A percentile compares a stretch with the other conserved stretches of the same genome.
Evolutionary conservation across 2,329 filamentous ascomycete genomes (phyloP).

Genomic region (Zopfia rhizophila): DNA sequence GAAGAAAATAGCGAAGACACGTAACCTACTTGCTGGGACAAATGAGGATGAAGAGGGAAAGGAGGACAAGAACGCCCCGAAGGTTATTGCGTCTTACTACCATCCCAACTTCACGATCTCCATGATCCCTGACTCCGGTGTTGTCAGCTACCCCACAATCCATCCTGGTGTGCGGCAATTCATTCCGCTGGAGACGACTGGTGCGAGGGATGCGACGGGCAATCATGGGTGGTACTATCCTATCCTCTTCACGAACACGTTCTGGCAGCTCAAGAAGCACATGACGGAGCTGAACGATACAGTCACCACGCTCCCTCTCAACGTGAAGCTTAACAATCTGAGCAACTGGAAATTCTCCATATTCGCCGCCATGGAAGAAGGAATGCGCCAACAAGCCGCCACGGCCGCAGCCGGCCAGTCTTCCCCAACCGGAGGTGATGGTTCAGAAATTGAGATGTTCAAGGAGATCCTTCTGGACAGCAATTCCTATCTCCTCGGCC

Average conservation of each 20-base stretch:
- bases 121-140: constrained; percentile 82
- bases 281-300: constrained; percentile 95
- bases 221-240: constrained; percentile 95
- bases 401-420: constrained; percentile 78
- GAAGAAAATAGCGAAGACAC: constrained; percentile 88
- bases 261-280: constrained; percentile 93
- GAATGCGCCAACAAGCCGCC: constrained; percentile 82
- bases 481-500: constrained; percentile 87
- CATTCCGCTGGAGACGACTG: constrained; percentile 80
- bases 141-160: constrained; percentile 72
- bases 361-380: constrained; percentile 85
- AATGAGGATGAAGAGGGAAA: constrained; percentile 61
- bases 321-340: constrained; percentile 84
- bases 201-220: constrained; percentile 83
- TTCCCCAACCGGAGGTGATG: constrained; percentile 82
- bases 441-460: constrained; percentile 94
- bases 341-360: constrained; percentile 89
- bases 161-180: constrained; percentile 81
- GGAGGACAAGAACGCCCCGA: constrained; percentile 65
- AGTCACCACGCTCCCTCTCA: constrained; percentile 81
- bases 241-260: constrained; percentile 91
- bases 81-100: constrained; percentile 86
- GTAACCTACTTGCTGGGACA: constrained; percentile 76
- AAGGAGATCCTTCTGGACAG: constrained; percentile 96
- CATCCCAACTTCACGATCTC: constrained; percentile 94